phyloP scores from a whole-genome alignment of 2,329 filamentous ascomycete genomes.

The Botryosphaeria dothidea region DNA sequence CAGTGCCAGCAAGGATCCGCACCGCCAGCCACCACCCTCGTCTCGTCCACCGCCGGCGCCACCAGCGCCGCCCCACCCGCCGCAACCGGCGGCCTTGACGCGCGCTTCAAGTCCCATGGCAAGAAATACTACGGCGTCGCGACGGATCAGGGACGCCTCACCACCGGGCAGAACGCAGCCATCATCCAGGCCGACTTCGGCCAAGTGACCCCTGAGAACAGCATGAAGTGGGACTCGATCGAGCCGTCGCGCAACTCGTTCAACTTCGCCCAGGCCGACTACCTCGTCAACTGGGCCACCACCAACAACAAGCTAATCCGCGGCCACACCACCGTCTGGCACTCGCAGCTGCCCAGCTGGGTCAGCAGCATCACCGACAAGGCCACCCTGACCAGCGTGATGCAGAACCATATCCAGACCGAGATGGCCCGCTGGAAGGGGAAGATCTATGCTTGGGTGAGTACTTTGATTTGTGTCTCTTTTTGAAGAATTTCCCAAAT shows the following conservation, averaged over 20 bases:
- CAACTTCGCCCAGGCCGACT: slow-evolving; percentile 59
- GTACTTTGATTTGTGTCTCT: too few relatives aligned
- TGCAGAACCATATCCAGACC: slow-evolving; percentile 61
- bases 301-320: slow-evolving; percentile 61
- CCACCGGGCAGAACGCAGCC: slow-evolving; percentile 51
- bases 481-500: too few relatives aligned
- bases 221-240: slow-evolving; percentile 67
- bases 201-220: slow-evolving; percentile 66
- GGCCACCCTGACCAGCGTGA: slow-evolving; percentile 54
- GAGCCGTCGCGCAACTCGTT: slow-evolving; percentile 53
- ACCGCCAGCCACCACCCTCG: not conserved
- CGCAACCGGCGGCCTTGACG: slow-evolving; percentile 45
- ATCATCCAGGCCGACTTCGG: slow-evolving; percentile 65
- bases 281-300: slow-evolving; percentile 60
- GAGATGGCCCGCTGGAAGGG: slow-evolving; percentile 63
- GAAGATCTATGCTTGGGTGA: slow-evolving; percentile 58
- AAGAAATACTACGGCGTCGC: slow-evolving; percentile 66
- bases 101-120: slow-evolving; percentile 59
- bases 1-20: slow-evolving; percentile 16
- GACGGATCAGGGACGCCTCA: slow-evolving; percentile 57
- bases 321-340: slow-evolving; percentile 68
- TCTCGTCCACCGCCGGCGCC: slow-evolving; percentile 2
- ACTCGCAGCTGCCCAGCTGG: slow-evolving; percentile 55
- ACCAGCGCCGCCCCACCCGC: slow-evolving; percentile 21
- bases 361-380: slow-evolving; percentile 59